Conservation (phyloP, 331 rosid species). For the Rosa hybrid region DNA sequence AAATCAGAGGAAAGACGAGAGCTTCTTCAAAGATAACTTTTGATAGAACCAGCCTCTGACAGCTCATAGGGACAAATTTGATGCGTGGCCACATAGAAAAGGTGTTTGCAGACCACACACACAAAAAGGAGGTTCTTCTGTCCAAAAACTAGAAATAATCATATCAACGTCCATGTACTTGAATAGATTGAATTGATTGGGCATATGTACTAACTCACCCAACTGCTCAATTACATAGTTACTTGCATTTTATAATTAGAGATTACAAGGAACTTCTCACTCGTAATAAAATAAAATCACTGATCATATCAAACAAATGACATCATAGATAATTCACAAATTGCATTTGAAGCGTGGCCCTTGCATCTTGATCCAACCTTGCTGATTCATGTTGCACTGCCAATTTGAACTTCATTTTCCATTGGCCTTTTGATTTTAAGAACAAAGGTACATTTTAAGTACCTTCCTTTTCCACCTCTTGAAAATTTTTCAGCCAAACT, state of each 20-base stretch:
- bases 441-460: neutral
- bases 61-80: neutral
- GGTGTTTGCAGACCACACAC: neutral
- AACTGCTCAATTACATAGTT: neutral
- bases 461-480: neutral
- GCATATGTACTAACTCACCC: neutral
- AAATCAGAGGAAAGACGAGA: neutral
- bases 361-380: neutral
- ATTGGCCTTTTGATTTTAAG: neutral
- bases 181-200: no score
- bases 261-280: neutral
- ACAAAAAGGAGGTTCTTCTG: neutral
- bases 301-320: neutral
- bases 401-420: neutral
- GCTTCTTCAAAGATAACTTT: neutral
- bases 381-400: neutral
- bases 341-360: neutral
- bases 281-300: no score
- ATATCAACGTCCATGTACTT: neutral
- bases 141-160: neutral
- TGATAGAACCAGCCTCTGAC: neutral
- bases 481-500: neutral
- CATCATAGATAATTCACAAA: neutral
- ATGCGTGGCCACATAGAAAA: neutral
- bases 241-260: neutral